These are phyloP conservation scores for Cryptococcus wingfieldii DNA, from an alignment of 1,284 basidiomycete species.

Conservation along the genomic window DNA sequence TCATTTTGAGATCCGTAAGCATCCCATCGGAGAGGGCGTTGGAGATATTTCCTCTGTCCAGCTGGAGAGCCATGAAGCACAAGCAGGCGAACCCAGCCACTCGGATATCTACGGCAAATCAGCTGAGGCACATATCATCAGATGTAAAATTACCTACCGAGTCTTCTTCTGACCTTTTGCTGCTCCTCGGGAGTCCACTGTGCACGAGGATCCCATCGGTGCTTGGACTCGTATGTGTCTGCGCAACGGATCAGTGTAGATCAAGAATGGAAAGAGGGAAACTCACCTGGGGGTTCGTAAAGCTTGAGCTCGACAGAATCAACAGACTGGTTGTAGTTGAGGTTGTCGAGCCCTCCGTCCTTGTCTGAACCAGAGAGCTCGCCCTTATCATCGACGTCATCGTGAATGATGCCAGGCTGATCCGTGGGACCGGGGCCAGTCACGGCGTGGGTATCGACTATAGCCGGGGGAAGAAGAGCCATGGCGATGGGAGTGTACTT, in stretches of 20 bases:
- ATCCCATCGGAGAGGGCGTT: conserved; percentile 47
- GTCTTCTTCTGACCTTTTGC: conserved; percentile 28
- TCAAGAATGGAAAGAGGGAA: conserved; percentile 41
- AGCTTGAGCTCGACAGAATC: conserved; percentile 8
- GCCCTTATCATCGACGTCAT: background rate
- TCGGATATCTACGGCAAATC: background rate
- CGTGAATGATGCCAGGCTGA: background rate
- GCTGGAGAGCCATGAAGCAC: conserved; percentile 38
- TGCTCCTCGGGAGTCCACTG: conserved; percentile 47
- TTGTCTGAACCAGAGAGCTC: background rate
- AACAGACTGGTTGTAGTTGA: background rate
- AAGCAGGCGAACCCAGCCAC: conserved; percentile 13
- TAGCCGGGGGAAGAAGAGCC: background rate
- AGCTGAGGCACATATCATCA: background rate
- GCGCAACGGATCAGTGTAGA: conserved; percentile 22
- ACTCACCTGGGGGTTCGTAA: conserved; percentile 35
- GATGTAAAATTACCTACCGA: conserved; percentile 16
- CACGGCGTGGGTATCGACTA: conserved; percentile 1
- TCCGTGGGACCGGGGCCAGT: background rate
- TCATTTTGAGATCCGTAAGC: conserved; percentile 42
- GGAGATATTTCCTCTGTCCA: conserved; percentile 39
- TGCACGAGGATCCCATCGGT: conserved; percentile 43
- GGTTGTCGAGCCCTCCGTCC: too few relatives aligned
- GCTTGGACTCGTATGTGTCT: conserved; percentile 36
- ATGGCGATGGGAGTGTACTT: background rate